These are phyloP conservation scores for Abrus precatorius DNA, from an alignment of 306 rosid genomes.

Conservation along the genomic window DNA sequence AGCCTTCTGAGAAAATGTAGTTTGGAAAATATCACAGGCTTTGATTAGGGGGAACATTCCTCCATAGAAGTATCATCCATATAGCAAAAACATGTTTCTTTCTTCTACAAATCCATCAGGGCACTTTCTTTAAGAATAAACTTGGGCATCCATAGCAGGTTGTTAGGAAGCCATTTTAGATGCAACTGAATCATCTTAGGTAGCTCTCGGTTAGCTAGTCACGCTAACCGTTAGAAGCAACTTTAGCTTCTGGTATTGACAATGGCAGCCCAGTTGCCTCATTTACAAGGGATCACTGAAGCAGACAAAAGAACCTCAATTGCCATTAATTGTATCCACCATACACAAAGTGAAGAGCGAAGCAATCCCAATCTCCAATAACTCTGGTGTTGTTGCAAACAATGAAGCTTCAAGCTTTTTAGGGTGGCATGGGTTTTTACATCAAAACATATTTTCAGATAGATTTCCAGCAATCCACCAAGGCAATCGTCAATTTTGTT, in stretches of 20 bases:
- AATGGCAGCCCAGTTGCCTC: slow-evolving; percentile 33
- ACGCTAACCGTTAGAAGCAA: not conserved
- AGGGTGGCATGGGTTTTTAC: slow-evolving; percentile 14
- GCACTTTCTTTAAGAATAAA: slow-evolving; percentile 16
- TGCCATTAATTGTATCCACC: slow-evolving; percentile 16
- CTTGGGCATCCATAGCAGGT: slow-evolving; percentile 8
- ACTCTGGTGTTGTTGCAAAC: slow-evolving; percentile 14
- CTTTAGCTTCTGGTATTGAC: slow-evolving; percentile 28
- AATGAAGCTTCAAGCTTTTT: slow-evolving; percentile 12
- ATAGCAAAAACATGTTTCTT: not conserved
- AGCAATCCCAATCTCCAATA: slow-evolving; percentile 22
- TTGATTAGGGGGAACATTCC: not conserved
- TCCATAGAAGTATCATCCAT: not conserved
- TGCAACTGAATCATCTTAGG: slow-evolving; percentile 32
- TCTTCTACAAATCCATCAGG: not conserved
- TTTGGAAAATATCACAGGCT: slow-evolving; percentile 4
- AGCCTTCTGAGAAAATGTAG: not conserved
- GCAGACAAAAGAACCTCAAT: slow-evolving; percentile 36
- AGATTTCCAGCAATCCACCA: slow-evolving; percentile 20
- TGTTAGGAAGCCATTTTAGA: slow-evolving; percentile 21
- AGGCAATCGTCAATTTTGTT: not conserved
- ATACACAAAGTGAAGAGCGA: not conserved
- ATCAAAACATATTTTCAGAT: not conserved
- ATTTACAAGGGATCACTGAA: slow-evolving; percentile 9
- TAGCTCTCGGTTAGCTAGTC: slow-evolving; percentile 22